Evolutionary conservation across 2,329 filamentous ascomycete genomes (phyloP).

Genomic region (Fusarium secorum): DNA sequence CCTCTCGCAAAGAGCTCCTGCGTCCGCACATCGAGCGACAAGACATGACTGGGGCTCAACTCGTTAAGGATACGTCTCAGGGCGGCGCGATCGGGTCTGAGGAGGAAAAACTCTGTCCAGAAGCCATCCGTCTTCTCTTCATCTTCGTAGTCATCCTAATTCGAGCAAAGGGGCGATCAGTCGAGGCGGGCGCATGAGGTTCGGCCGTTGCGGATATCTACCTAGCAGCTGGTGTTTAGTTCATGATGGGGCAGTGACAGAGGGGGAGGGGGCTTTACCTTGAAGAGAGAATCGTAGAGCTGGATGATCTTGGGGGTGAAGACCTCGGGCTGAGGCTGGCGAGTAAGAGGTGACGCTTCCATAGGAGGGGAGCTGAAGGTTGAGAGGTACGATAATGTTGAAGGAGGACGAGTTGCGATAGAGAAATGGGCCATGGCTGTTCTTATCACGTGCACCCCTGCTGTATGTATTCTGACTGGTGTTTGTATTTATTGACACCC

Average conservation of each 20-base stretch:
- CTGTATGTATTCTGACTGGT: neutral
- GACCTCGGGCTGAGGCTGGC: slow-evolving; percentile 86
- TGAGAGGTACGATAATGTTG: slow-evolving; percentile 16
- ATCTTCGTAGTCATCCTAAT: slow-evolving; percentile 69
- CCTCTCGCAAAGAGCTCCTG: slow-evolving; percentile 80
- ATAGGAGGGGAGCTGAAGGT: slow-evolving; percentile 55
- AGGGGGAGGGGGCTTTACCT: slow-evolving; percentile 55
- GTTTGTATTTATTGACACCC: slow-evolving; percentile 6
- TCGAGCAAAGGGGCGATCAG: slow-evolving; percentile 40
- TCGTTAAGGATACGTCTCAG: slow-evolving; percentile 74
- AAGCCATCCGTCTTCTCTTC: slow-evolving; percentile 84
- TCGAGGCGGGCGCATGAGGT: slow-evolving; percentile 34
- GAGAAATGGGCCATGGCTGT: slow-evolving; percentile 20
- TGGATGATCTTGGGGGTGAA: slow-evolving; percentile 95
- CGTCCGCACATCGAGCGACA: slow-evolving; percentile 79
- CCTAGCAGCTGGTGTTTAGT: slow-evolving; percentile 37
- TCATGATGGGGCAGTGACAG: neutral
- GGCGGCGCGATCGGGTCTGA: slow-evolving; percentile 77
- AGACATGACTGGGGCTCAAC: slow-evolving; percentile 76
- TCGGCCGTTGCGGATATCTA: slow-evolving; percentile 35
- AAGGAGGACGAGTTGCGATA: slow-evolving; percentile 29
- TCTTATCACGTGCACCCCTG: slow-evolving; percentile 23
- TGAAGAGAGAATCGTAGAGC: slow-evolving; percentile 87
- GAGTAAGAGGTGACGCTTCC: slow-evolving; percentile 92
- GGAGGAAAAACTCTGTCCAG: slow-evolving; percentile 94